Conservation (phyloP, 176 grass and related monocot genomes). For the Otatea glauca region DNA sequence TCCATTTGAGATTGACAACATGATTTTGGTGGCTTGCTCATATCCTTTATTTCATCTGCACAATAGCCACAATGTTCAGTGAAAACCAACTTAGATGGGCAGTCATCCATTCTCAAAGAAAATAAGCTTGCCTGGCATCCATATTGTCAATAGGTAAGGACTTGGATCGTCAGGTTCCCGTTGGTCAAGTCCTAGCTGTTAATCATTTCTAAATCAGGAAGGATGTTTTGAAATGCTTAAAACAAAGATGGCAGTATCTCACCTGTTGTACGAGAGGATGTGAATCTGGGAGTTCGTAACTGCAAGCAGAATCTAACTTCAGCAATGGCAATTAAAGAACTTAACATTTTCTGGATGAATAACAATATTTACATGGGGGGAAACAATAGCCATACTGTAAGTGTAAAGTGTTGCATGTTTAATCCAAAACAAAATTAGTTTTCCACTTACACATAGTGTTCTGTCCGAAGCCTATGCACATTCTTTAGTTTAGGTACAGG, state of each 20-base stretch:
- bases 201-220: slow-evolving; percentile 52
- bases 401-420: slow-evolving; percentile 25
- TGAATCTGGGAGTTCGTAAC: slow-evolving; percentile 92
- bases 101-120: slow-evolving; percentile 25
- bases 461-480: slow-evolving; percentile 77
- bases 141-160: slow-evolving; percentile 82
- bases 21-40: slow-evolving; percentile 47
- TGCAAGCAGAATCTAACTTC: slow-evolving; percentile 51
- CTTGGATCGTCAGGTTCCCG: slow-evolving; percentile 82
- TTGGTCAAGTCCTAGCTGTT: slow-evolving; percentile 74
- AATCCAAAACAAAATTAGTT: slow-evolving; percentile 21
- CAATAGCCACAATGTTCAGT: slow-evolving; percentile 32
- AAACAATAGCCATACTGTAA: slow-evolving; percentile 22
- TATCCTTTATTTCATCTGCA: slow-evolving; percentile 68
- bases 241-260: slow-evolving; percentile 45
- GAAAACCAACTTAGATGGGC: slow-evolving; percentile 4
- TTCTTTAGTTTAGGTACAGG: slow-evolving; percentile 86
- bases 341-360: slow-evolving; percentile 9
- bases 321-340: slow-evolving; percentile 42
- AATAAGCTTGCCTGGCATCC: slow-evolving; percentile 66
- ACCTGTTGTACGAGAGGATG: slow-evolving; percentile 73
- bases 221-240: slow-evolving; percentile 33
- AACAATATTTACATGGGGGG: not conserved
- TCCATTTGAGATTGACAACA: slow-evolving; percentile 49
- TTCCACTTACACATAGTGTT: slow-evolving; percentile 80